Percentiles rank a stretch among this genome's conserved stretches.
phyloP scores from a whole-genome alignment of 1,139 yeast species.

The Kodamaea anthophila region DNA sequence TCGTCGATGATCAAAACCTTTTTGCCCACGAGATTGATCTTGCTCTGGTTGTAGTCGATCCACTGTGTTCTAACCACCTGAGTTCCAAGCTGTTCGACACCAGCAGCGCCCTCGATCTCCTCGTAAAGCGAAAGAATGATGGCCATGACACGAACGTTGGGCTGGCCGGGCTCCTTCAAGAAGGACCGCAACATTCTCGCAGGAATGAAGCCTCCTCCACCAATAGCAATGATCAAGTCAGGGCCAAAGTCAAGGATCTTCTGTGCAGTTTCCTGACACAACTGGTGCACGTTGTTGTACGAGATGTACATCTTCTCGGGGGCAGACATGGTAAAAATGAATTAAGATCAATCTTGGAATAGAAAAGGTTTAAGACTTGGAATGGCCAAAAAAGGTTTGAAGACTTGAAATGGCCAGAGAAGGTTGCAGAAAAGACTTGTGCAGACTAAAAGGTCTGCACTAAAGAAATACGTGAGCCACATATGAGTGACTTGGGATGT shows the following conservation, averaged over 20 bases:
- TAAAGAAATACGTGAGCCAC: too few species aligned
- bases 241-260: conserved; percentile 64
- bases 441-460: too few species aligned
- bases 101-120: conserved; percentile 59
- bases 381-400: too few species aligned
- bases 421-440: background rate
- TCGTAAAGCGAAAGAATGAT: conserved; percentile 88
- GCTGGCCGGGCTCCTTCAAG: conserved; percentile 77
- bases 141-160: conserved; percentile 90
- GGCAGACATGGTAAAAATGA: conserved; percentile 16
- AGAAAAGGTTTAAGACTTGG: too few species aligned
- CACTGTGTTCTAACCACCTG: conserved; percentile 93
- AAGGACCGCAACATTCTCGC: conserved; percentile 92
- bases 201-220: conserved; percentile 95
- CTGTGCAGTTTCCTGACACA: conserved; percentile 80
- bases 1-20: conserved; percentile 83
- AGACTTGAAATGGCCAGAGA: too few species aligned
- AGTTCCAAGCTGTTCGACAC: conserved; percentile 66
- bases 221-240: conserved; percentile 83
- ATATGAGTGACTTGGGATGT: too few species aligned
- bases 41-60: conserved; percentile 76
- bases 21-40: conserved; percentile 58
- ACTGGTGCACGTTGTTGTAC: conserved; percentile 88
- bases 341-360: too few species aligned
- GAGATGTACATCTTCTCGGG: conserved; percentile 72